A percentile compares a stretch with the other conserved stretches of the same genome.
Conservation (phyloP, 768 basidiomycete genomes). For the Xerocomus brunneocitrinus region DNA sequence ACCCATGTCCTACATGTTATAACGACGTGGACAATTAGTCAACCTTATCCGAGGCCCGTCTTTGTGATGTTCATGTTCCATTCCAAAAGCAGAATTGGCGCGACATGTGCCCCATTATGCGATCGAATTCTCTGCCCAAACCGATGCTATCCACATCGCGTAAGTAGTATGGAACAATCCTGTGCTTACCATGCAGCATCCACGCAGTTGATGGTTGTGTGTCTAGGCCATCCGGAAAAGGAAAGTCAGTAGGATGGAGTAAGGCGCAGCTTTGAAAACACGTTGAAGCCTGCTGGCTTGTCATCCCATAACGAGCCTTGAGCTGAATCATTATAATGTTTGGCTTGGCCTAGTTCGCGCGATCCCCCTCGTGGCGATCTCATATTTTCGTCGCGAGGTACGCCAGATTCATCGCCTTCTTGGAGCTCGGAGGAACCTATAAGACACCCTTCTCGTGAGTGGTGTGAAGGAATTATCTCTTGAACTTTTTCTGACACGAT, state of each 20-base stretch:
- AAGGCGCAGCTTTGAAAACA: slow-evolving; percentile 21
- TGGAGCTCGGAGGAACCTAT: slow-evolving; percentile 13
- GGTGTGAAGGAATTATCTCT: slow-evolving; percentile 10
- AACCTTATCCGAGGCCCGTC: slow-evolving; percentile 6
- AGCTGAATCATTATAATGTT: slow-evolving; percentile 7
- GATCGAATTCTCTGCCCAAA: not conserved
- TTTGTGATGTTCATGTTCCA: slow-evolving; percentile 1
- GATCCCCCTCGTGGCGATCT: slow-evolving; percentile 19
- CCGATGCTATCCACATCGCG: not conserved
- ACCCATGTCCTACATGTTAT: slow-evolving; percentile 11
- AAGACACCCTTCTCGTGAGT: slow-evolving; percentile 13
- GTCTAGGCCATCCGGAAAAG: slow-evolving; percentile 20
- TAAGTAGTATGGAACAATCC: slow-evolving; percentile 5
- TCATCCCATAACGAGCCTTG: slow-evolving; percentile 8
- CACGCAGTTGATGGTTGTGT: slow-evolving; percentile 10
- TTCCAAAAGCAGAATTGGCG: slow-evolving; percentile 9
- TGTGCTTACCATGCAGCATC: slow-evolving; percentile 22
- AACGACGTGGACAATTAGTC: slow-evolving; percentile 21
- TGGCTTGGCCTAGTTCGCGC: slow-evolving; percentile 2
- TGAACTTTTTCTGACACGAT: slow-evolving; percentile 10
- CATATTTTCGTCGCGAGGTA: slow-evolving; percentile 14
- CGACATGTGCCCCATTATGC: slow-evolving; percentile 3
- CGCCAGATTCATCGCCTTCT: slow-evolving; percentile 25
- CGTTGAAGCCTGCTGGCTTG: slow-evolving; percentile 18
- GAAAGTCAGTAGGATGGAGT: slow-evolving; percentile 23